Percentiles rank a stretch among this genome's conserved stretches.
These are phyloP conservation scores for Tylopilus subfusipes DNA, from an alignment of 768 basidiomycete genomes.

Conservation along the genomic window DNA sequence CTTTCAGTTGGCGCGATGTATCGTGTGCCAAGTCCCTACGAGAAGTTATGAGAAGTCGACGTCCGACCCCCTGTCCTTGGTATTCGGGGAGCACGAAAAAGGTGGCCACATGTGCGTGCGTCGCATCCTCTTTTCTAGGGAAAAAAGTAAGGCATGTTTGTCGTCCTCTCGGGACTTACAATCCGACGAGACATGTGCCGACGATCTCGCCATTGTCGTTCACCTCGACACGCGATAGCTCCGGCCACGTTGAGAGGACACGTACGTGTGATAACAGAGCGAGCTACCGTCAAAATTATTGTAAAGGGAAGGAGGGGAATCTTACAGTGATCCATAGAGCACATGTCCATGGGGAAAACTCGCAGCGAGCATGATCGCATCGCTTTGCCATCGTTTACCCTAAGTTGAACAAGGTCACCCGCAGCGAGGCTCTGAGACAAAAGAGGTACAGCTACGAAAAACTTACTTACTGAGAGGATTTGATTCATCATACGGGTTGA, in stretches of 20 bases:
- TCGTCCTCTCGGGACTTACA: not conserved
- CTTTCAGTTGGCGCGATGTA: not conserved
- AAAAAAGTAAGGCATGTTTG: not conserved
- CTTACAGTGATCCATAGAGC: not conserved
- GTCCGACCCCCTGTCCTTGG: constrained; percentile 5
- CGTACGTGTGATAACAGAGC: not conserved
- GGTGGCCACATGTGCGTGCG: constrained; percentile 3
- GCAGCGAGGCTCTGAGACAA: not conserved
- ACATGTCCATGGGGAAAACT: not conserved
- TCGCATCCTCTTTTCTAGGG: constrained; percentile 9
- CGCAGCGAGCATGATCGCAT: constrained; percentile 1
- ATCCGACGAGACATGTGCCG: constrained; percentile 7
- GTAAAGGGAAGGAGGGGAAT: not conserved
- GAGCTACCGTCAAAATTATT: not conserved
- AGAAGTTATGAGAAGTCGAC: constrained; percentile 1
- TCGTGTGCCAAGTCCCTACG: not conserved
- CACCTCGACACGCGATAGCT: constrained; percentile 3
- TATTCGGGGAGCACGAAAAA: constrained; percentile 6
- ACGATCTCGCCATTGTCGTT: constrained; percentile 1
- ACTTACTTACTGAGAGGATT: constrained; percentile 1
- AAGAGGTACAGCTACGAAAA: not conserved
- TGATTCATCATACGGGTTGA: not conserved
- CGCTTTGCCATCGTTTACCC: constrained; percentile 1
- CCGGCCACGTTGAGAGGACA: not conserved
- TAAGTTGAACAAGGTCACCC: not conserved